These are phyloP conservation scores for Coemansia reversa DNA, from an alignment of 192 early-diverging fungal genomes.

Conservation along the genomic window DNA sequence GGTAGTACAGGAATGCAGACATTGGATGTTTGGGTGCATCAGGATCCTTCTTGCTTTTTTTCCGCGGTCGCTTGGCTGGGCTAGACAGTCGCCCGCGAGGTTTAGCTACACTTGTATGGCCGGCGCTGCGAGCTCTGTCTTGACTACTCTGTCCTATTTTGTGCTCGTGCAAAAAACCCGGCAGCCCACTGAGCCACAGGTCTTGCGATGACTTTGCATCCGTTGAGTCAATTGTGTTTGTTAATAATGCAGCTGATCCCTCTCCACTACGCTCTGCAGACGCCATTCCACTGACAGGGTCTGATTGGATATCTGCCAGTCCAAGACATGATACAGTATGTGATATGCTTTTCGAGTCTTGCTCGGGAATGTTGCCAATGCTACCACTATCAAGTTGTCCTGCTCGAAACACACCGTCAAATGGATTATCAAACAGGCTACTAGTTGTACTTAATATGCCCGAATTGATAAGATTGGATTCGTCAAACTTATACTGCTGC, in stretches of 20 bases:
- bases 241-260: not conserved
- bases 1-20: slow-evolving; percentile 80
- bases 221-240: not conserved
- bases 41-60: slow-evolving; percentile 71
- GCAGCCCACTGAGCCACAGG: not conserved
- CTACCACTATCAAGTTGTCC: not conserved
- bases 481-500: slow-evolving; percentile 4
- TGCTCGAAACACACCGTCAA: slow-evolving; percentile 13
- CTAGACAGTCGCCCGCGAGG: slow-evolving; percentile 29
- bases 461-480: slow-evolving; percentile 3
- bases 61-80: slow-evolving; percentile 53
- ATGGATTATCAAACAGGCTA: slow-evolving; percentile 16
- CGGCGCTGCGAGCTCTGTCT: not conserved
- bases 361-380: slow-evolving; percentile 1
- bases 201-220: not conserved
- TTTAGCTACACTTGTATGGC: slow-evolving; percentile 16
- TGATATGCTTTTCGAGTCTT: slow-evolving; percentile 1
- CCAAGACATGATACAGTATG: slow-evolving; percentile 5
- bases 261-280: not conserved
- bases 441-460: slow-evolving; percentile 8
- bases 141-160: not conserved
- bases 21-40: slow-evolving; percentile 83
- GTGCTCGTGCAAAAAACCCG: not conserved
- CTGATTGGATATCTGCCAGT: slow-evolving; percentile 28
- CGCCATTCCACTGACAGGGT: not conserved